Conservation (phyloP, 768 basidiomycete species). For the Rhodocollybia butyracea region DNA sequence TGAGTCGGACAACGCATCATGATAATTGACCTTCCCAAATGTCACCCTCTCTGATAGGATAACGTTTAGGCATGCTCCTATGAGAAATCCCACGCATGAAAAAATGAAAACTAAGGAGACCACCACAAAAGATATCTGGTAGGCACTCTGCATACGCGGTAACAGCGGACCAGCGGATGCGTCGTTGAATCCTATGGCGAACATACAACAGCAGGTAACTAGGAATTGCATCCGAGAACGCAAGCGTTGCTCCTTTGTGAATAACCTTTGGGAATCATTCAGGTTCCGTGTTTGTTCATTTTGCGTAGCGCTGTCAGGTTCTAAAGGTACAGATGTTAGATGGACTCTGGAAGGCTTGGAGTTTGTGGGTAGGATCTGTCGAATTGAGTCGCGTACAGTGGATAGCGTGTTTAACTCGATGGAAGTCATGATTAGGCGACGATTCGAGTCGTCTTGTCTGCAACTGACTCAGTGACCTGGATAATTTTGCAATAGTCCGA, state of each 20-base stretch:
- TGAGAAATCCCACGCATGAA: slow-evolving; percentile 25
- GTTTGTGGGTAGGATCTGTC: neutral
- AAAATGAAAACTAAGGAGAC: slow-evolving; percentile 43
- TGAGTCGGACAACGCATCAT: neutral
- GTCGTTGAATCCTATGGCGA: slow-evolving; percentile 36
- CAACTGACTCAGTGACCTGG: too few species aligned
- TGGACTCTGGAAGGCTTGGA: neutral
- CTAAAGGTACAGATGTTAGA: neutral
- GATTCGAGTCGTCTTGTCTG: neutral
- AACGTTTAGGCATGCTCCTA: slow-evolving; percentile 28
- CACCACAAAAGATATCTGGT: slow-evolving; percentile 34
- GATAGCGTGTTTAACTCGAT: neutral
- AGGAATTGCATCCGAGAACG: slow-evolving; percentile 27
- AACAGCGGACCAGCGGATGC: slow-evolving; percentile 34
- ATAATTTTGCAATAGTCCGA: too few species aligned
- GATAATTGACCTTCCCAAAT: slow-evolving; percentile 37
- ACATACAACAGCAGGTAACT: slow-evolving; percentile 31
- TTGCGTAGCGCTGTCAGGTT: neutral
- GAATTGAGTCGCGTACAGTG: neutral
- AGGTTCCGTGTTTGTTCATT: neutral
- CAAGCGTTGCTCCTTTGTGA: slow-evolving; percentile 17
- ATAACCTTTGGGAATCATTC: neutral
- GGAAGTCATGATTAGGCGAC: neutral
- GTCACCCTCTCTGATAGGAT: neutral
- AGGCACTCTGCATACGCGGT: slow-evolving; percentile 34